Evolutionary conservation across 2,329 filamentous ascomycete species (phyloP).

Genomic region (Penicillium corylophilum): DNA sequence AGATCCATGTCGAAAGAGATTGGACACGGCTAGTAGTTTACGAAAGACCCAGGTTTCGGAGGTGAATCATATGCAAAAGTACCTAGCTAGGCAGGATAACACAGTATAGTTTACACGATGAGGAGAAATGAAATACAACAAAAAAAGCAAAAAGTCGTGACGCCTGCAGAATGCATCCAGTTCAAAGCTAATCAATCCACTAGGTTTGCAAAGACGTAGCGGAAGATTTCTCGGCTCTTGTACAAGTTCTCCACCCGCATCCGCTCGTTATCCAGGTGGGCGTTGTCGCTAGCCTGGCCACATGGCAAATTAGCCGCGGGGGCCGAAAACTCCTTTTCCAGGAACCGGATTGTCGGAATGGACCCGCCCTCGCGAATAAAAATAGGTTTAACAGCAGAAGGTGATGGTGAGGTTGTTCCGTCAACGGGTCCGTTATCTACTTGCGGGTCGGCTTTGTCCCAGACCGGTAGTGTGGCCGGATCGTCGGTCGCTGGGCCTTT

Average conservation of each 20-base stretch:
- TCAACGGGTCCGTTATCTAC: not conserved
- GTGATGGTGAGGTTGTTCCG: not conserved
- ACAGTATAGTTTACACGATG: not conserved
- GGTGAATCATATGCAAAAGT: not conserved
- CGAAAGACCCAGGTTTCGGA: not conserved
- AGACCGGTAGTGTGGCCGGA: conserved; percentile 8
- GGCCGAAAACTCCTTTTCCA: conserved; percentile 90
- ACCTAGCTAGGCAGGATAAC: not conserved
- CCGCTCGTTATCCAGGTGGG: conserved; percentile 94
- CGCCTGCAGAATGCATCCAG: not conserved
- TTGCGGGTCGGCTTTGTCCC: conserved; percentile 8
- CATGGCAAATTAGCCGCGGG: conserved; percentile 91
- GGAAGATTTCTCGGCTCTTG: conserved; percentile 90
- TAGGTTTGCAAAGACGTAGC: conserved; percentile 74
- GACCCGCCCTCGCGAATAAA: conserved; percentile 96
- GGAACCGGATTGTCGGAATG: conserved; percentile 88
- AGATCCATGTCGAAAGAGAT: not conserved
- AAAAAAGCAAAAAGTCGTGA: not conserved
- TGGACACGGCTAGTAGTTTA: not conserved
- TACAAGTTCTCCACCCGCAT: conserved; percentile 81
- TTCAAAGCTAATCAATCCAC: conserved; percentile 35
- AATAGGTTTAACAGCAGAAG: conserved; percentile 55
- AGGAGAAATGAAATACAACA: not conserved
- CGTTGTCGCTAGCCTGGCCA: conserved; percentile 89
- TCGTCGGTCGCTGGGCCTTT: conserved; percentile 22